Conservation (phyloP, 345 rosid species). For the Mangifera indica region DNA sequence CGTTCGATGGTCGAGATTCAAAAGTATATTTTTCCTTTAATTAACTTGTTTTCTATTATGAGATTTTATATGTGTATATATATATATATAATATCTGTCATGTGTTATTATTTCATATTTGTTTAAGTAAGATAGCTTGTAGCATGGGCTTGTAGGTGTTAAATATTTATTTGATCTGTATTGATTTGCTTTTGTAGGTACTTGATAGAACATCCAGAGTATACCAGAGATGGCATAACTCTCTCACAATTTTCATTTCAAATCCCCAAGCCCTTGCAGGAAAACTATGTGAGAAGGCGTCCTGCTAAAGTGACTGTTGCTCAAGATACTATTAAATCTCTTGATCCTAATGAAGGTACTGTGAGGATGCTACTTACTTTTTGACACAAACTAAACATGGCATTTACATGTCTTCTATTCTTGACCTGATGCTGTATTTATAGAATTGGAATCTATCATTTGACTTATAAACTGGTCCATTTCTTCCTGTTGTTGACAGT, state of each 20-base stretch:
- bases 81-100: background rate
- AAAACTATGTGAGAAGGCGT: conserved; percentile 65
- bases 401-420: background rate
- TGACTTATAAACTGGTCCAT: background rate
- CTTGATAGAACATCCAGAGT: conserved; percentile 60
- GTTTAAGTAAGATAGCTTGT: background rate
- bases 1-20: conserved; percentile 82
- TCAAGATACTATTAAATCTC: conserved; percentile 28
- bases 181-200: conserved; percentile 38
- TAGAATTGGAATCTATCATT: background rate
- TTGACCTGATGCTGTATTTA: background rate
- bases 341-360: conserved; percentile 49
- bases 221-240: conserved; percentile 38
- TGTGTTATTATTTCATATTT: background rate
- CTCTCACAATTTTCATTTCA: conserved; percentile 70
- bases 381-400: background rate
- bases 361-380: background rate
- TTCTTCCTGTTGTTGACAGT: background rate
- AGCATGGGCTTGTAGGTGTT: background rate
- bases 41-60: background rate
- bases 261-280: conserved; percentile 69
- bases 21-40: conserved; percentile 45
- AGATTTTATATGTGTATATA: too few species aligned
- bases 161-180: background rate
- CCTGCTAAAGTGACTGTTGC: conserved; percentile 34